Base-by-base conservation (phyloP, 257 asterid genomes). In the Solanum dulcamara region DNA sequence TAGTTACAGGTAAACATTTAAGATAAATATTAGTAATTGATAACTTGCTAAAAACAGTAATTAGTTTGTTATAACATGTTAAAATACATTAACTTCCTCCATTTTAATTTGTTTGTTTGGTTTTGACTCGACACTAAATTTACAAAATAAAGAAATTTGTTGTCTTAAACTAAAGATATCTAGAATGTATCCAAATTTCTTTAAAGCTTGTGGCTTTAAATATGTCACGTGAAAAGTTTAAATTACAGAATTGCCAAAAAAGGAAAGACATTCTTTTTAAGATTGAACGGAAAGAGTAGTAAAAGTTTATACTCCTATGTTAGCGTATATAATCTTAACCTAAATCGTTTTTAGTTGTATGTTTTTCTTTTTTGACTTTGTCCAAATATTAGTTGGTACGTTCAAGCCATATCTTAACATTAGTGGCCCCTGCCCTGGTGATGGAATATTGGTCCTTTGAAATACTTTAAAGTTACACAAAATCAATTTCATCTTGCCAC, bases 401-500 rank as follows among this genome's bases (percentile, higher is more conserved):
- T 77, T 33, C 28, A 77, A 38, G 62, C 62, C 55, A 22, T 37
- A 51, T 71, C 80, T 22, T 4, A 68, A 10, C 26, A 40, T 85
- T 42, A 84, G 66, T 57, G 66, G 66, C 66, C 32, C 66, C 32
- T 57, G 32, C 15, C 66, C 24, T 9, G 59, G 33, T 64, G 53
- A 4, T 3, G 13, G 37, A 32, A 28, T 59, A n/a, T n/a, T n/a
- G 74, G 81, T 44, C 72, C 59, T 68, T 62, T 7, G 89, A 85
- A 86, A 46, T 84, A 40, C 88, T 84, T 85, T 24, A 81, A 86
- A 88, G 46, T 57, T 40, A 84, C 87, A 86, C 86, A 67, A 84
- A 53, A 51, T 50, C 55, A 82, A 17, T 33, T 68, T 86, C 90
- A 89, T 86, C 89, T 87, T 86, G 22, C 86, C 93, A 90, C 93